phyloP scores from a whole-genome alignment of 2,329 filamentous ascomycete species.

The Aspergillus persii region DNA sequence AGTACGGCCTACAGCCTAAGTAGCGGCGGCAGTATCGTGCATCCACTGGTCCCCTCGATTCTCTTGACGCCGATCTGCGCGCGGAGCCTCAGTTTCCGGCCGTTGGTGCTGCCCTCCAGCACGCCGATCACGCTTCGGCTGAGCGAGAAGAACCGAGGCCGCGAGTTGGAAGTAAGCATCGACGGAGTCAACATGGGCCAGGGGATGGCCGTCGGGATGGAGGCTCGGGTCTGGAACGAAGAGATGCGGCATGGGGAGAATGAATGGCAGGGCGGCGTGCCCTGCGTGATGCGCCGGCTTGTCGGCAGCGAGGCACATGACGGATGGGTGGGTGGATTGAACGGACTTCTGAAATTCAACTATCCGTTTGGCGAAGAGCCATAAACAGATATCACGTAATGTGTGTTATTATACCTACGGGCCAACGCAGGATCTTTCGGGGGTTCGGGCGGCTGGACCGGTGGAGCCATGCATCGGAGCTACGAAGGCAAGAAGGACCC shows the following conservation, averaged over 20 bases:
- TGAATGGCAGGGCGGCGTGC: slow-evolving; percentile 75
- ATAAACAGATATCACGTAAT: slow-evolving; percentile 2
- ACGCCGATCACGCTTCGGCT: slow-evolving; percentile 79
- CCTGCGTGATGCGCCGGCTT: slow-evolving; percentile 75
- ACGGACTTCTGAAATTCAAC: slow-evolving; percentile 93
- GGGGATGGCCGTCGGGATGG: slow-evolving; percentile 71
- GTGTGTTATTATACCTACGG: too few species aligned
- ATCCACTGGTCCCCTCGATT: slow-evolving; percentile 84
- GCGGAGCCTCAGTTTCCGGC: slow-evolving; percentile 85
- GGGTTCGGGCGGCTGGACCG: not conserved
- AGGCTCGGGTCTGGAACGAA: slow-evolving; percentile 86
- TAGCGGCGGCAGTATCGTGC: slow-evolving; percentile 87
- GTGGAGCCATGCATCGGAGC: slow-evolving; percentile 2
- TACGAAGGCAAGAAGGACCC: not conserved
- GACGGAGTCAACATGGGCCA: slow-evolving; percentile 67
- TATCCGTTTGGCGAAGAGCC: slow-evolving; percentile 79
- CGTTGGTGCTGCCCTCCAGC: slow-evolving; percentile 82
- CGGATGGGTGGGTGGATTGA: slow-evolving; percentile 94
- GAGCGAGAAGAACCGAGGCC: slow-evolving; percentile 74
- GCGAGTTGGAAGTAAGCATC: slow-evolving; percentile 75
- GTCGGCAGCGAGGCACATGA: slow-evolving; percentile 64
- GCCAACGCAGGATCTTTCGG: too few species aligned
- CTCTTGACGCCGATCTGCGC: slow-evolving; percentile 94
- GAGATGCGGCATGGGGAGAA: slow-evolving; percentile 58
- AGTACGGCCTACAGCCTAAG: slow-evolving; percentile 95